Conservation (phyloP, 2,329 filamentous ascomycete genomes). For the Taxawa tesnikishii region DNA sequence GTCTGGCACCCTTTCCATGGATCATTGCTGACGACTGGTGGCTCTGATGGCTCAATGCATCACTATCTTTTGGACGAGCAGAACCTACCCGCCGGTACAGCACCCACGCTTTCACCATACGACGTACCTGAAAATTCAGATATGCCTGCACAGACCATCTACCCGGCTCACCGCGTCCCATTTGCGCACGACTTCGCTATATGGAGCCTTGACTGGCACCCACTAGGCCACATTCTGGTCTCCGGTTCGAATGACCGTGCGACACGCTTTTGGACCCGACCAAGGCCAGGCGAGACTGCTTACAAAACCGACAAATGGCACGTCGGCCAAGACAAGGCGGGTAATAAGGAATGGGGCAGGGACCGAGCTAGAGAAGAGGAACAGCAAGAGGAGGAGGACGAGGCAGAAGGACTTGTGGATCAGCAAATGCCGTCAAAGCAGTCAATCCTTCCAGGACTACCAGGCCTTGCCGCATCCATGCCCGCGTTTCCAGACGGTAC, state of each 20-base stretch:
- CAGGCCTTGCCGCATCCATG: constrained; percentile 19
- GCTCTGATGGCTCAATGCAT: constrained; percentile 76
- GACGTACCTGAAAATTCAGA: constrained; percentile 70
- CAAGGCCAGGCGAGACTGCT: constrained; percentile 75
- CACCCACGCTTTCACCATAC: constrained; percentile 66
- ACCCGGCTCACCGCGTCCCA: constrained; percentile 74
- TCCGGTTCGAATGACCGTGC: constrained; percentile 95
- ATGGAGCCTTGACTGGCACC: constrained; percentile 98
- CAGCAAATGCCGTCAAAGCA: constrained; percentile 63
- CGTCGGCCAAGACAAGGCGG: constrained; percentile 87
- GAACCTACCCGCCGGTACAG: constrained; percentile 64
- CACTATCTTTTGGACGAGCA: constrained; percentile 96
- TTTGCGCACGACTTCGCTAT: constrained; percentile 91
- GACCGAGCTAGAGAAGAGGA: constrained; percentile 64
- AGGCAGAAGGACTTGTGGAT: constrained; percentile 83
- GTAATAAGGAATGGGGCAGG: constrained; percentile 23
- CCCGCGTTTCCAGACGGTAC: constrained; percentile 27
- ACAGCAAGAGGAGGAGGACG: constrained; percentile 85
- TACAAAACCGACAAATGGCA: constrained; percentile 87
- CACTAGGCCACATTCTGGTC: constrained; percentile 85
- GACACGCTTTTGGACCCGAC: constrained; percentile 91
- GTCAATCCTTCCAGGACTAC: constrained; percentile 49
- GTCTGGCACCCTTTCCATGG: constrained; percentile 90
- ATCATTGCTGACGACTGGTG: constrained; percentile 79
- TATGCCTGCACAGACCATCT: constrained; percentile 78